These are phyloP conservation scores for Flaveria bidentis DNA, from an alignment of 129 eudicot species.

Conservation along the genomic window DNA sequence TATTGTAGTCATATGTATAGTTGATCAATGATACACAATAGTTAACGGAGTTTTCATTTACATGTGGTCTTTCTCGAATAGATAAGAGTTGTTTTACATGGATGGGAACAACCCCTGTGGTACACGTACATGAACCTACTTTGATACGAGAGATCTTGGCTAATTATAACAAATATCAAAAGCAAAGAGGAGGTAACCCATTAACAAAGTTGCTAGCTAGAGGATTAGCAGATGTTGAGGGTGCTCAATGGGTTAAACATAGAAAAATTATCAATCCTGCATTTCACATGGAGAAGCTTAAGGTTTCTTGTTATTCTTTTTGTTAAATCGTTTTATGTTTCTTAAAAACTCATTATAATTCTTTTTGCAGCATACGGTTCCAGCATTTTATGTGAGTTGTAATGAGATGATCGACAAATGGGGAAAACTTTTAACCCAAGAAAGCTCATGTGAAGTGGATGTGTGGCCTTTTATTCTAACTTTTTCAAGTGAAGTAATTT, in stretches of 20 bases:
- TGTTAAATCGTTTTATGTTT: too few species aligned
- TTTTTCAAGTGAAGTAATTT: background rate
- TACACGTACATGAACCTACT: background rate
- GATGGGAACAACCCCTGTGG: background rate
- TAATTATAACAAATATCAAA: background rate
- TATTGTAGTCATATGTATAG: too few species aligned
- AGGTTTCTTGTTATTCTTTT: background rate
- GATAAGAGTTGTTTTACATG: slow-evolving; percentile 30
- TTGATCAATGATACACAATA: too few species aligned
- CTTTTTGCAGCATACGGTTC: background rate
- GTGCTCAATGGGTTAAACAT: slow-evolving; percentile 7
- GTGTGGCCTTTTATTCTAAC: background rate
- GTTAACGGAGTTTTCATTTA: background rate
- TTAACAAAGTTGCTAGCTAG: background rate
- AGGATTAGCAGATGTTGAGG: background rate
- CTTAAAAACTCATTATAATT: background rate
- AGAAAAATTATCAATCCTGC: background rate
- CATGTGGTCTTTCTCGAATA: background rate
- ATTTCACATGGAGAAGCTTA: background rate
- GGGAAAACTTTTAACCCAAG: background rate
- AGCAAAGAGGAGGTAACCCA: background rate
- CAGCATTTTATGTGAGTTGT: background rate
- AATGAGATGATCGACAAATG: background rate
- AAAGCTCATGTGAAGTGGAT: background rate
- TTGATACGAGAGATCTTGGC: background rate